Conservation (phyloP, 108 stramenopile genomes). For the Discostella pseudostelligera region DNA sequence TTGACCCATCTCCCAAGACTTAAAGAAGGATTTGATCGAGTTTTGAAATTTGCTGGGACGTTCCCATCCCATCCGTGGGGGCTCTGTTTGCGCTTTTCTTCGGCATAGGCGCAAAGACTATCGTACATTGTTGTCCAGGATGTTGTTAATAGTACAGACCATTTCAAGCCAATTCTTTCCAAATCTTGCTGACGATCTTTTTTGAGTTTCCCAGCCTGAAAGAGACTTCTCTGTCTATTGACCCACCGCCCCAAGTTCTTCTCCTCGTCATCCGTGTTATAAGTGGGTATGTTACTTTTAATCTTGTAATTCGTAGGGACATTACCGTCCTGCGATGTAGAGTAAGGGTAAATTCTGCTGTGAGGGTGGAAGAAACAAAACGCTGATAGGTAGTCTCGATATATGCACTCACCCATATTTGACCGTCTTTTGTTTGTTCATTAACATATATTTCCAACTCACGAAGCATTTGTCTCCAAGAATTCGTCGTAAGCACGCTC, state of each 20-base stretch:
- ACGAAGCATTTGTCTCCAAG: slow-evolving; percentile 83
- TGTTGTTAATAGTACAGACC: slow-evolving; percentile 83
- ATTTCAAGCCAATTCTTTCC: slow-evolving; percentile 80
- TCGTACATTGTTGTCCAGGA: slow-evolving; percentile 86
- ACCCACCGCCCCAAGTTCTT: slow-evolving; percentile 88
- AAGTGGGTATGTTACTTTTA: slow-evolving; percentile 37
- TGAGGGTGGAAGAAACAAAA: neutral
- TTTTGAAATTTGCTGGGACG: slow-evolving; percentile 76
- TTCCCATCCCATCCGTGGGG: slow-evolving; percentile 79
- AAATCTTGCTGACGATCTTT: slow-evolving; percentile 75
- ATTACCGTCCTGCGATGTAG: slow-evolving; percentile 52
- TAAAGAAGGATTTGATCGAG: slow-evolving; percentile 63
- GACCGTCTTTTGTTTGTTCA: slow-evolving; percentile 56
- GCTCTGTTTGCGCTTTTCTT: slow-evolving; percentile 47
- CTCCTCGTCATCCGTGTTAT: slow-evolving; percentile 57
- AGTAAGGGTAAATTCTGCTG: slow-evolving; percentile 8
- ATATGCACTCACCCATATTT: slow-evolving; percentile 56
- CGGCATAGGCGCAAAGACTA: slow-evolving; percentile 62
- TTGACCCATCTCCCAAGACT: slow-evolving; percentile 87
- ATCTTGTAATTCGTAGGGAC: slow-evolving; percentile 86
- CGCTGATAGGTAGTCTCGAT: slow-evolving; percentile 11
- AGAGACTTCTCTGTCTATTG: slow-evolving; percentile 83
- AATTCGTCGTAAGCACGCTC: slow-evolving; percentile 88
- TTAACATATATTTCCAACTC: slow-evolving; percentile 78
- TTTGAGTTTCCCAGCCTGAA: slow-evolving; percentile 77